Base-by-base conservation (phyloP, 1,284 basidiomycete species). In the Melanopsichium pennsylvanicum region DNA sequence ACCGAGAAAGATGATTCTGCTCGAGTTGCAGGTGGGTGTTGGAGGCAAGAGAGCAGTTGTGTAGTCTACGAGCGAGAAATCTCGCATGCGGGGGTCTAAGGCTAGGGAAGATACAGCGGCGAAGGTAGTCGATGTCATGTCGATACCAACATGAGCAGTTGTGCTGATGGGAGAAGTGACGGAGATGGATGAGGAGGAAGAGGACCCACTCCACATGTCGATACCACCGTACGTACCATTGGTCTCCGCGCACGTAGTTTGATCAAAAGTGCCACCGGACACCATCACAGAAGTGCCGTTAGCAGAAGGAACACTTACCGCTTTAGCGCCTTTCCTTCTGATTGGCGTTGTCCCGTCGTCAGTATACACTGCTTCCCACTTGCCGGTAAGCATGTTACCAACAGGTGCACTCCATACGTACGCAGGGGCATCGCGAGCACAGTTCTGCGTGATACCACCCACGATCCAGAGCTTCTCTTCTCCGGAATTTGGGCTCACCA, bases 1-100 rank as follows among this genome's bases (percentile, higher is more conserved):
- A 5, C 81, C 81, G 26, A 82, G 47, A 51, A 81, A 72, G 23
- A 70, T 59, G 25, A 81, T 36, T 11, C 62, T n/a, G n/a, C n/a
- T 58, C 34, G 58, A 50, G 3, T 22, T 38, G 15, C 51, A 40
- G 15, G 56, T 57, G 34, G 38, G 37, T 35, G 40, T 59, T 7
- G 57, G 47, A 23, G 48, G 48, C 10, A 78, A 46, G 1, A 47
- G 15, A 4, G 59, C 64, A 21, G 72, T 76, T 23, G 74, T 51
- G 46, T 79, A 80, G 41, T 80, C 79, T 12, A 70, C 71, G 4
- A 80, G 58, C 6, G 79, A 71, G 12, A 74, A 51, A 16, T 48
- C 44, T 18, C 27, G 40, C 67, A 70, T 70, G 12, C 51, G 51
- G 8, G 47, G 31, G 29, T 70, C 67, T 13, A 70, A 42, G 2